phyloP scores from a whole-genome alignment of 371 early-diverging fungal species.

The Lichtheimia ramosa region DNA sequence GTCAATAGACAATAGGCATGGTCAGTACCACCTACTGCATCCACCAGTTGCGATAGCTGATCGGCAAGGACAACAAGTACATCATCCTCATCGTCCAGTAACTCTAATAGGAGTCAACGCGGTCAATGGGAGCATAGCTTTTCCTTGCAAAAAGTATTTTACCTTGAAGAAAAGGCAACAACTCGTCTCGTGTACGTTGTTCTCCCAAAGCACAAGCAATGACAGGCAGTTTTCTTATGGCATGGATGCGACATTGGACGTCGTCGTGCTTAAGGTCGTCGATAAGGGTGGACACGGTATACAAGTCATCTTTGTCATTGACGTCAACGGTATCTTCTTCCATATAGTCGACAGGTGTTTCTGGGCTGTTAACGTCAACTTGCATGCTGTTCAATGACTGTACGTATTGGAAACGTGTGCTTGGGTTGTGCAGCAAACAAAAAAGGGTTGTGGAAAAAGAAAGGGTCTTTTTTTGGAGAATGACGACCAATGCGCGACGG shows the following conservation, averaged over 20 bases:
- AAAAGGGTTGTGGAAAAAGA: no score
- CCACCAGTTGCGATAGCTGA: conserved; percentile 89
- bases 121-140: background rate
- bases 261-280: conserved; percentile 99
- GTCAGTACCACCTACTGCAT: conserved; percentile 88
- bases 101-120: conserved; percentile 59
- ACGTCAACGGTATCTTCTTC: conserved; percentile 4
- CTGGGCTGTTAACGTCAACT: background rate
- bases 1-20: conserved; percentile 83
- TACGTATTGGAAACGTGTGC: background rate
- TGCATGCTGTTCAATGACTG: conserved; percentile 4
- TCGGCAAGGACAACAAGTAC: conserved; percentile 92
- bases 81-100: conserved; percentile 98
- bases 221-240: conserved; percentile 84
- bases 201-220: conserved; percentile 95
- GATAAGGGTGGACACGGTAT: conserved; percentile 88
- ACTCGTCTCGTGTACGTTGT: conserved; percentile 92
- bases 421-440: background rate
- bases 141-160: conserved; percentile 11
- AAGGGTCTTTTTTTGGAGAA: no score
- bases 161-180: conserved; percentile 97
- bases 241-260: conserved; percentile 85
- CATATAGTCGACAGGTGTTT: conserved; percentile 5
- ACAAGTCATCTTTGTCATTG: conserved; percentile 30
- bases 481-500: no score